Base-by-base conservation (phyloP, 2,329 filamentous ascomycete genomes). In the Clonostachys rhizophaga region DNA sequence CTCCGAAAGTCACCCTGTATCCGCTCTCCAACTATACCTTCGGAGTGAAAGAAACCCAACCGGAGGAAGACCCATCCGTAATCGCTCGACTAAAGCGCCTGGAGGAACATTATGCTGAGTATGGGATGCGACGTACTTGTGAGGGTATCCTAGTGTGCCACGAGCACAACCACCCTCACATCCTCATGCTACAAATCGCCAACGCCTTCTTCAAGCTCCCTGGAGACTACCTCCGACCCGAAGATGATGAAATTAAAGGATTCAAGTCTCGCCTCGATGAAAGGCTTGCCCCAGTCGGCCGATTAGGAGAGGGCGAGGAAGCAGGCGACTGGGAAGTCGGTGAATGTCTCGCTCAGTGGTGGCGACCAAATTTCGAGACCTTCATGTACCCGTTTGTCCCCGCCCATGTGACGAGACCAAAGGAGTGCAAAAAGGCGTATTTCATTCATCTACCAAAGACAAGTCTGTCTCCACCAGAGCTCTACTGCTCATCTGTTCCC, bases 331-430 rank as follows among this genome's bases (percentile, higher is more conserved):
- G 94, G 94, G 81, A 95, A 65, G 84, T 99, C 56, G 90, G 89
- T 57, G 94, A 97, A 65, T 96, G 91, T 43, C 78, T 99, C 48
- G 92, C 94, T 46, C 91, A 96, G 71, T 99, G 94, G 94, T 99
- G 92, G 91, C 80, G 94, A 49, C 94, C 94, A 46, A 99, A 97
- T 74, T 96, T 97, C 65, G 94, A 99, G 76, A 97, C 94, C 3
- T 97, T 97, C 76, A 96, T 99, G 91, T 99, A 99, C 66, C 94
- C 94, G 1, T 99, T 96, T 68, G 86, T 97, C 48, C 94, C 94
- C 8, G 90, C 91, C 16, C 94, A 99, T 70, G 90, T 96, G 52
- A 96, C 92, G 16, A 79, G 94, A 45, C 94, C 94, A 8, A 99
- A 99, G 75, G 94, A 99, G 74, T 96, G 92, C 75, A 99, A 99